These are phyloP conservation scores for Pseudonitzschia multistriata DNA, from an alignment of 108 stramenopile species.

Conservation along the genomic window DNA sequence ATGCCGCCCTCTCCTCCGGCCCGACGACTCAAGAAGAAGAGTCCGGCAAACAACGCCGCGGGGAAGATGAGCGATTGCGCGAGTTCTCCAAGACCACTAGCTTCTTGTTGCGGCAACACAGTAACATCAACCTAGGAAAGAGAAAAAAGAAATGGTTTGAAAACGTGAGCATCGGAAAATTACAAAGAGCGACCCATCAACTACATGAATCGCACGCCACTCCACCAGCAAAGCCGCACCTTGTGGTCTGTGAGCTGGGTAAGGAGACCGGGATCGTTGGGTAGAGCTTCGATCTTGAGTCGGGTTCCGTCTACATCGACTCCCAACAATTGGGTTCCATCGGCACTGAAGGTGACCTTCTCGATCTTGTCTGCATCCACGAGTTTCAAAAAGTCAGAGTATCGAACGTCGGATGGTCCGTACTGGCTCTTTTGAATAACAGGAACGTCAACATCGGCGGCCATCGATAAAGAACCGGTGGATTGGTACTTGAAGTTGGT, in stretches of 20 bases:
- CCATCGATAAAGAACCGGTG: neutral
- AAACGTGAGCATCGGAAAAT: neutral
- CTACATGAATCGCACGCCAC: too few relatives aligned
- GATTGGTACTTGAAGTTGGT: neutral
- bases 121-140: constrained; percentile 78
- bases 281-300: constrained; percentile 87
- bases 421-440: constrained; percentile 39
- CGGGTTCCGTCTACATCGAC: constrained; percentile 87
- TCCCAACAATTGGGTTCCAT: constrained; percentile 86
- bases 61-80: constrained; percentile 84
- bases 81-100: constrained; percentile 74
- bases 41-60: constrained; percentile 83
- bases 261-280: constrained; percentile 94
- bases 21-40: constrained; percentile 90
- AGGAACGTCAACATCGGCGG: constrained; percentile 23
- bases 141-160: neutral
- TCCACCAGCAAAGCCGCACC: constrained; percentile 34
- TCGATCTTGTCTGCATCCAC: constrained; percentile 64
- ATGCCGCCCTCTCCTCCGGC: constrained; percentile 57
- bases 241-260: constrained; percentile 89
- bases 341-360: constrained; percentile 84
- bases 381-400: constrained; percentile 70
- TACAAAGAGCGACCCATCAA: neutral
- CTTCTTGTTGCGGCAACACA: constrained; percentile 76
- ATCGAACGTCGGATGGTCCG: constrained; percentile 69